Base-by-base conservation (phyloP, 192 early-diverging fungal genomes). In the Chytriomyces sp. region DNA sequence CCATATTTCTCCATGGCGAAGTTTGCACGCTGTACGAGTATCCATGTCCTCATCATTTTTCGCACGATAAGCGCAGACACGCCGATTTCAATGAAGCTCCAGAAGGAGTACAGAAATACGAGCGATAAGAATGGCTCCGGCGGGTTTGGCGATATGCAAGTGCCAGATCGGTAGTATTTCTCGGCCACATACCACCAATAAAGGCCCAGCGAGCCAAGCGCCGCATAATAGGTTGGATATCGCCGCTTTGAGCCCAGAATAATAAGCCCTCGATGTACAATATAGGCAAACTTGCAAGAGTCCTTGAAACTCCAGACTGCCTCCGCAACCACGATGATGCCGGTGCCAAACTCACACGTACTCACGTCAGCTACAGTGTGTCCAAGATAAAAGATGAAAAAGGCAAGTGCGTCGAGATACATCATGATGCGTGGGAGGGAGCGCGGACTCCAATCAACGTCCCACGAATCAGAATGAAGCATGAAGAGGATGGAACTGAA, bases 261-360 rank as follows among this genome's bases (percentile, higher is more conserved):
- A 4, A 52, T 36, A 26, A 68, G 26, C 8, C 39, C 65, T 28
- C 65, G 44, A 26, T 54, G 55, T 8, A 68, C 41, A n/a, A 68
- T 49, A 36, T 55, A 68, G 22, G 52, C 65, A 52, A 34, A 68
- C 32, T 68, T 68, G 30, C 52, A 28, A 26, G 25, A 17, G 34
- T 68, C 65, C 26, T 68, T 68, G 25, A 68, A 36, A 12, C 54
- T 56, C 54, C n/a, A n/a, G n/a, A n/a, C n/a, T n/a, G n/a, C n/a
- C n/a, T n/a, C n/a, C n/a, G n/a, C n/a, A n/a, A n/a, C n/a, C n/a
- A n/a, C n/a, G n/a, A n/a, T n/a, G n/a, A n/a, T n/a, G n/a, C n/a
- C n/a, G n/a, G n/a, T n/a, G n/a, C n/a, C n/a, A n/a, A n/a, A 28
- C n/a, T 28, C 56, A 28, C 30, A 19, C 56, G 30, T 19, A 58